Base-by-base conservation (phyloP, 306 rosid species). In the Astragalus membranaceus region DNA sequence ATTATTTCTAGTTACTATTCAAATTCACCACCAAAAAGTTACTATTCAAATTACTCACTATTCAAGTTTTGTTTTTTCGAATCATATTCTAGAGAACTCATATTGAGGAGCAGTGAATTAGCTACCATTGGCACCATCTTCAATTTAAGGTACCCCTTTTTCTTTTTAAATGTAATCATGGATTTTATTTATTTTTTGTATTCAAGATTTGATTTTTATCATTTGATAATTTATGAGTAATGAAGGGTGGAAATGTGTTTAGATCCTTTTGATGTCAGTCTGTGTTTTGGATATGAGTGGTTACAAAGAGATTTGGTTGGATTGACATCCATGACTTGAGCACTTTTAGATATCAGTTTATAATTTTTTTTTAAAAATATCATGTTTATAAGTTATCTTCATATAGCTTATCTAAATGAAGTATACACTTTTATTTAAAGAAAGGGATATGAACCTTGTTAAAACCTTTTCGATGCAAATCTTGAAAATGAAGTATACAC, bases 71-170 rank as follows among this genome's bases (percentile, higher is more conserved):
- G n/a, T 60, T 33, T 10, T 39, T 48, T 5, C 7, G 11, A 4
- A 4, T 69, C 10, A 46, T n/a, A 29, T 72, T 78, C 55, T 58
- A 89, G 96, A 78, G 88, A 84, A 50, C 75, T 90, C 1, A 79
- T 93, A 7, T 69, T 93, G 32, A 87, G 84, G 78, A 88, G 84
- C 80, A 90, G 96, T 32, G 97, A 88, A 77, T 58, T 94, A 76
- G 97, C 98, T 3, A 84, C 88, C 59, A 36, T 88, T 74, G 98
- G 92, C 47, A 95, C 97, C 63, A 67, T 94, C 74, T 80, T 94
- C 76, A 88, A 88, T 77, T 62, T 94, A 44, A 68, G 98, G 97
- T 90, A 23, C 50, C 62, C 56, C 37, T 6, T 49, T 23, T 4
- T 9, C 5, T 4, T 12, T 69, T 35, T 12, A 2, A 39, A 15